Evolutionary conservation across 768 basidiomycete species (phyloP).

Genomic region (Serendipita sp.): DNA sequence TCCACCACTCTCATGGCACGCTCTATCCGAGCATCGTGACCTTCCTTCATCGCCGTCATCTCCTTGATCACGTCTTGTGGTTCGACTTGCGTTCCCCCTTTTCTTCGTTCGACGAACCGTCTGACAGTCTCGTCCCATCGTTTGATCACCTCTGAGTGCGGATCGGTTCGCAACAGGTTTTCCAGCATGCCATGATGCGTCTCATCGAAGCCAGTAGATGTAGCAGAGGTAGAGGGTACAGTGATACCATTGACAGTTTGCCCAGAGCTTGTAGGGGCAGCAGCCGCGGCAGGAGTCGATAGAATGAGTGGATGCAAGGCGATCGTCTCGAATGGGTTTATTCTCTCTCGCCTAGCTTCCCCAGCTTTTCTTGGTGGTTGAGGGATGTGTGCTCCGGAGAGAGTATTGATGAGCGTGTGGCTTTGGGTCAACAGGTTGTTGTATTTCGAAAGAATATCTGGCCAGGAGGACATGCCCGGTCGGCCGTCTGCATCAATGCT

Average conservation of each 20-base stretch:
- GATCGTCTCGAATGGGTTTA: constrained; percentile 45
- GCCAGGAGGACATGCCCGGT: constrained; percentile 63
- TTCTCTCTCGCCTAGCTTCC: constrained; percentile 14
- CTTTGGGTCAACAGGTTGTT: constrained; percentile 72
- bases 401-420: constrained; percentile 53
- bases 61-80: constrained; percentile 10
- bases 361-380: constrained; percentile 9
- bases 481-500: constrained; percentile 43
- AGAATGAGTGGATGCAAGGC: constrained; percentile 44
- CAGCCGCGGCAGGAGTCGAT: neutral
- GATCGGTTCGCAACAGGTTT: constrained; percentile 53
- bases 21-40: constrained; percentile 62
- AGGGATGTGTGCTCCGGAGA: constrained; percentile 24
- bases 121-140: constrained; percentile 57
- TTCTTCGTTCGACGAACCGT: constrained; percentile 41
- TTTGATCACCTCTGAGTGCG: constrained; percentile 59
- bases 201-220: neutral
- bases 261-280: neutral
- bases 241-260: neutral
- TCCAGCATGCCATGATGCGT: constrained; percentile 5
- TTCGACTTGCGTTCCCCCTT: neutral
- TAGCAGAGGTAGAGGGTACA: neutral
- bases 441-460: constrained; percentile 75
- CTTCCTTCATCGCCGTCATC: constrained; percentile 31
- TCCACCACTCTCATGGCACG: constrained; percentile 64